Conservation (phyloP, 2,329 filamentous ascomycete genomes). For the Aspergillus arachidicola region DNA sequence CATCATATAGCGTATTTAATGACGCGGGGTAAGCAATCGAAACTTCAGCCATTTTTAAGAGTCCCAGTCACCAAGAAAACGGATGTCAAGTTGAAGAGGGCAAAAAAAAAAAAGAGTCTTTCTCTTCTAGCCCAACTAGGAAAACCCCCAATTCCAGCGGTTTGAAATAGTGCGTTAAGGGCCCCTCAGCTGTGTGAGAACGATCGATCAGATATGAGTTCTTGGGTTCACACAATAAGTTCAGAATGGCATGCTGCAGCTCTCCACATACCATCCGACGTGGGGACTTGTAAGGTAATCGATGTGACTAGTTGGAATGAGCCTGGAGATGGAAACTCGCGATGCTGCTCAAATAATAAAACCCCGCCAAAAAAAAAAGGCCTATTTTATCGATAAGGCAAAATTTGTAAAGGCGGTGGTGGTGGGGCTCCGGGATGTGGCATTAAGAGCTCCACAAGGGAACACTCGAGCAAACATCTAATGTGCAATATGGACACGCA, state of each 20-base stretch:
- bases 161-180: background rate
- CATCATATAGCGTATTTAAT: constrained; percentile 38
- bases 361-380: background rate
- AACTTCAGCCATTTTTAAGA: constrained; percentile 29
- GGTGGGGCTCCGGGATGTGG: background rate
- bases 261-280: background rate
- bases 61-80: background rate
- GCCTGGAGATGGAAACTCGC: background rate
- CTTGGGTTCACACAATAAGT: background rate
- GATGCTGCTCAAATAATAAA: background rate
- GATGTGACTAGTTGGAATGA: background rate
- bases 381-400: constrained; percentile 1
- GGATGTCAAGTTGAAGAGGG: background rate
- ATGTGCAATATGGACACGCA: background rate
- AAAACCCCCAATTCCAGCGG: background rate
- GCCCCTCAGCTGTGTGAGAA: background rate
- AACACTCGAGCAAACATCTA: background rate
- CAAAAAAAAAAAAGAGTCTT: background rate
- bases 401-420: background rate
- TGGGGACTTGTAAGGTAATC: background rate
- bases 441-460: background rate
- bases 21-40: constrained; percentile 28
- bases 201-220: background rate
- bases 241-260: background rate
- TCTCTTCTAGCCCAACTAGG: background rate